Conservation (phyloP, 192 early-diverging fungal genomes). For the Rhizoclosmatium sp. region DNA sequence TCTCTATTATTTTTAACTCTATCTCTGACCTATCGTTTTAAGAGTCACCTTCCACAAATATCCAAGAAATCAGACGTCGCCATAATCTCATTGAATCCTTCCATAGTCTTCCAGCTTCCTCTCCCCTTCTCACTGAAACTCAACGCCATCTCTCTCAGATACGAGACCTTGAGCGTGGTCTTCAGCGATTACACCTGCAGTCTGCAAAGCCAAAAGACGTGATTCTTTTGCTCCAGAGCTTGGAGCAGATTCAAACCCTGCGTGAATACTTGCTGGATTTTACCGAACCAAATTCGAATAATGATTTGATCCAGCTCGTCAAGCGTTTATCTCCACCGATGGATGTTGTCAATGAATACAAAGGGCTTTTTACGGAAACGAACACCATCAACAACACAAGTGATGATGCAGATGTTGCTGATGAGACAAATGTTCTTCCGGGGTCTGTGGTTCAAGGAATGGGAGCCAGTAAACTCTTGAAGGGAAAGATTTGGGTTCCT, state of each 20-base stretch:
- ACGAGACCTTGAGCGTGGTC: constrained; percentile 46
- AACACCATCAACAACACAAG: neutral
- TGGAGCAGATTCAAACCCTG: constrained; percentile 16
- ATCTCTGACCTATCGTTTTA: neutral
- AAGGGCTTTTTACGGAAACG: constrained; percentile 1
- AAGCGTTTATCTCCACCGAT: constrained; percentile 22
- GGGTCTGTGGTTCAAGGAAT: neutral
- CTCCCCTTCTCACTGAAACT: neutral
- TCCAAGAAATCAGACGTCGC: constrained; percentile 22
- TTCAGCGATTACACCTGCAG: constrained; percentile 50
- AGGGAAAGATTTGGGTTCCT: constrained; percentile 3
- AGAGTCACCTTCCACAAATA: constrained; percentile 19
- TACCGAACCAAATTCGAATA: neutral
- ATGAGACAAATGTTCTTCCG: neutral
- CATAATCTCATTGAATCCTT: constrained; percentile 15
- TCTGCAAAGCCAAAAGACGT: constrained; percentile 37
- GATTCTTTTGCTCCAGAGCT: constrained; percentile 33
- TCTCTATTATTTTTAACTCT: constrained; percentile 57
- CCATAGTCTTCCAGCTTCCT: neutral
- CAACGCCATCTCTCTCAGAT: constrained; percentile 20
- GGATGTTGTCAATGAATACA: constrained; percentile 21
- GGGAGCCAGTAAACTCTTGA: neutral
- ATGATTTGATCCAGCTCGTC: constrained; percentile 29
- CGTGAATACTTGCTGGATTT: constrained; percentile 16
- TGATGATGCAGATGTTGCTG: neutral